Evolutionary conservation across 169 alveolate species (phyloP), one percentile per base, ranked within the genome.

Genomic region (Besnoitia besnoiti): DNA sequence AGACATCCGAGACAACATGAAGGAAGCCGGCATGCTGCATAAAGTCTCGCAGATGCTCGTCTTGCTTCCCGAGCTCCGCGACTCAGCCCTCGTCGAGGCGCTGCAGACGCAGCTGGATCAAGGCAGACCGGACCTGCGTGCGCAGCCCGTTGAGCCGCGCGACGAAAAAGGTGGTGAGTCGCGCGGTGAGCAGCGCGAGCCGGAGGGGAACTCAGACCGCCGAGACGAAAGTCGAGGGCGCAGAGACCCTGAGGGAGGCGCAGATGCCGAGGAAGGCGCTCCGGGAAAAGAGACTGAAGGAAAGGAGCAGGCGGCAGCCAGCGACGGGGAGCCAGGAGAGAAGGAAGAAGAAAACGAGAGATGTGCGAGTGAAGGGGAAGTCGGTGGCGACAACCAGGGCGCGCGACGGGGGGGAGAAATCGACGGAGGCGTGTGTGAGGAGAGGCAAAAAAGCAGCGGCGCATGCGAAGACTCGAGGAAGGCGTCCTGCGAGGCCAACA

Each of bases 1-100:
- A 1, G 82, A 73, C 46, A 37, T 73, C n/a, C 82, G 82, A 24
- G 82, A 73, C 8, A 37, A 42, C 82, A n/a, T 73, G 82, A 73
- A 37, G 24, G 46, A 73, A 27, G 8, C 39, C 16, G 46, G 82
- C 5, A 73, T 73, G 82, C 82, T 73, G 46, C 47, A 73, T n/a
- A n/a, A 37, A 73, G 82, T 73, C 21, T 27, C 47, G 82, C 47
- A n/a, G n/a, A 73, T 73, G 47, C 82, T 35, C n/a, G 39, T 73
- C n/a, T n/a, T 35, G 8, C 82, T 37, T 19, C 47, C 39, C 27
- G 82, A 73, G 21, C 47, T 73, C 16, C 39, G 47, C 5, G 46
- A 73, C n/a, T 14, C 46, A 27, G 46, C 82, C 5, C 82, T 73
- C 82, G 12, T 42, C 5, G 82, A 10, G 82, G 33, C 67, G 12